Percentiles rank a stretch among this genome's conserved stretches.
Evolutionary conservation across 148 eudicot genomes (phyloP).

Genomic region (Hydrangea macrophylla): DNA sequence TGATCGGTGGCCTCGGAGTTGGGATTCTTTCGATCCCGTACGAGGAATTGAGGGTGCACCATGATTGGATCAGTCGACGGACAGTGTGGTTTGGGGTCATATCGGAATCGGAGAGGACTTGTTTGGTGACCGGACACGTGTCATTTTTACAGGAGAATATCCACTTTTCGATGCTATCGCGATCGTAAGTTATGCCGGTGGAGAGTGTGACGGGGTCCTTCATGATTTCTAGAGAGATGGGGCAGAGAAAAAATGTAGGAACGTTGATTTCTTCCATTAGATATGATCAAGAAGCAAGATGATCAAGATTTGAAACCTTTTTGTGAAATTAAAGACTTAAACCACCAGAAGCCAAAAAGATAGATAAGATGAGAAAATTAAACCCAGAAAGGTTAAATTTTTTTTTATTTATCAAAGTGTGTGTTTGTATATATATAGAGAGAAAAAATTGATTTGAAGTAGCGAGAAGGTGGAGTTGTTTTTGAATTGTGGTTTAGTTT

Average conservation of each 20-base stretch:
- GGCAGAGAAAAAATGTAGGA: conserved; percentile 65
- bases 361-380: background rate
- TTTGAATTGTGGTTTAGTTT: conserved; percentile 18
- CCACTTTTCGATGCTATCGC: conserved; percentile 70
- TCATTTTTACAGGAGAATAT: conserved; percentile 36
- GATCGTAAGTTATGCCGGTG: conserved; percentile 81
- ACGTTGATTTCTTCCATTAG: conserved; percentile 47
- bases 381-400: background rate
- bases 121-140: conserved; percentile 78
- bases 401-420: background rate
- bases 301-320: background rate
- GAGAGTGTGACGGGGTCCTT: conserved; percentile 63
- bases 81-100: conserved; percentile 84
- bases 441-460: background rate
- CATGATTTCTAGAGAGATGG: conserved; percentile 69
- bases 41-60: conserved; percentile 81
- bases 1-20: conserved; percentile 56
- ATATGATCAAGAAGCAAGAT: background rate
- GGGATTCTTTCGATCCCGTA: conserved; percentile 65
- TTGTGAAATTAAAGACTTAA: background rate
- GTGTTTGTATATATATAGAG: background rate
- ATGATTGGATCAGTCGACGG: conserved; percentile 70
- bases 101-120: conserved; percentile 27
- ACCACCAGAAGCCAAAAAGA: background rate
- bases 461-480: conserved; percentile 14